phyloP scores from a whole-genome alignment of 352 stramenopile genomes.

The Aphanomyces cochlioides region DNA sequence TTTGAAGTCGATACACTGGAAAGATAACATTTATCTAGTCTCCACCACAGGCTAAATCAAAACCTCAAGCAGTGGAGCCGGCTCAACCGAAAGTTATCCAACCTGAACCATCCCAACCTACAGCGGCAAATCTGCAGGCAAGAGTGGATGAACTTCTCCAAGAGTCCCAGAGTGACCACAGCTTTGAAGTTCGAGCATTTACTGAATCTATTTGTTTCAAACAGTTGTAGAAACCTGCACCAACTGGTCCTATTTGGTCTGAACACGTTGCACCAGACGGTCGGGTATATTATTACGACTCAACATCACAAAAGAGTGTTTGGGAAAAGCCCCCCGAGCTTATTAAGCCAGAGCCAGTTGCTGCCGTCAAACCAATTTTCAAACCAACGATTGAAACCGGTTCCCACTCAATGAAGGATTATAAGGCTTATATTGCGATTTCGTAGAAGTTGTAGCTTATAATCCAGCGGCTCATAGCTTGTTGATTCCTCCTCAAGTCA shows the following conservation, averaged over 20 bases:
- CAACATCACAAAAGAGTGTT: conserved; percentile 12
- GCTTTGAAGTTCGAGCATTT: no score
- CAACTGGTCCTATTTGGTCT: background rate
- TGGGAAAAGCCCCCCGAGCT: conserved; percentile 23
- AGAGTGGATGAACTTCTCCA: background rate
- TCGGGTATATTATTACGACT: conserved; percentile 21
- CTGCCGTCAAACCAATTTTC: background rate
- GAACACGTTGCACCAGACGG: conserved; percentile 7
- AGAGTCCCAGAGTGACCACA: conserved; percentile 5
- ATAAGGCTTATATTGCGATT: no score
- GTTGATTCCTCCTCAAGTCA: conserved; percentile 19
- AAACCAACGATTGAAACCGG: background rate
- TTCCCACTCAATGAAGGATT: no score
- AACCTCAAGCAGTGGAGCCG: no score
- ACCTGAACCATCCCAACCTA: no score
- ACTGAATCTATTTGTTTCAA: background rate
- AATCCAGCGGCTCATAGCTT: no score
- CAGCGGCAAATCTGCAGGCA: no score
- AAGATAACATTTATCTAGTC: no score
- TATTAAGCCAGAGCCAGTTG: background rate
- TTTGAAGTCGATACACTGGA: no score
- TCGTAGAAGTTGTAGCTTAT: no score
- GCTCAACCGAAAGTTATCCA: no score
- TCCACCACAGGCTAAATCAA: no score
- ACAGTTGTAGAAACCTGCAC: background rate